Conservation (phyloP, 352 stramenopile genomes). For the Globisporangium ultimum region DNA sequence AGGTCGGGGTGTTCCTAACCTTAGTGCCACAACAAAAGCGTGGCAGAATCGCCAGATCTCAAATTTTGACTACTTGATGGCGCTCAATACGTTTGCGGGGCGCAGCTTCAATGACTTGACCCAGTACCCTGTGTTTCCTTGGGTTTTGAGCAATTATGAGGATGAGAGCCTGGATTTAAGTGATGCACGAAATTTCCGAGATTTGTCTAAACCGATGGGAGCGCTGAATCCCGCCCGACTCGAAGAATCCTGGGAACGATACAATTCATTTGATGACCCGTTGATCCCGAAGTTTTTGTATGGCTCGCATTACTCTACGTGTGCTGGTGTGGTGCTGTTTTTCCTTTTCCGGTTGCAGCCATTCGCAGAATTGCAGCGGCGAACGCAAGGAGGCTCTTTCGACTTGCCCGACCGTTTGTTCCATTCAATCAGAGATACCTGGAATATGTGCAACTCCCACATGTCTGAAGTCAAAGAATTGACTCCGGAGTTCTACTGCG, state of each 20-base stretch:
- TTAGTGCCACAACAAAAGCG: conserved; percentile 60
- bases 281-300: conserved; percentile 90
- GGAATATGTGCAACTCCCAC: conserved; percentile 95
- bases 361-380: conserved; percentile 94
- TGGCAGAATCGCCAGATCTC: conserved; percentile 80
- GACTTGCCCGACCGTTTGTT: conserved; percentile 98
- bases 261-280: conserved; percentile 89
- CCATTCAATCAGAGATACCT: conserved; percentile 94
- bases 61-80: conserved; percentile 97
- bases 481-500: conserved; percentile 98
- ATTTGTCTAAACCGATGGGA: conserved; percentile 97
- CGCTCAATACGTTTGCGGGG: conserved; percentile 89
- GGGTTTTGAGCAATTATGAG: conserved; percentile 84
- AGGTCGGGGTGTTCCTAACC: conserved; percentile 38
- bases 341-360: conserved; percentile 98
- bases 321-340: conserved; percentile 95
- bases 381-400: conserved; percentile 96
- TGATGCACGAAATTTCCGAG: conserved; percentile 92
- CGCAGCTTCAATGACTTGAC: conserved; percentile 91
- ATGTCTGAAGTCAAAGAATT: conserved; percentile 99
- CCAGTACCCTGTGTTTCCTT: conserved; percentile 96
- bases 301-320: conserved; percentile 97
- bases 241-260: conserved; percentile 94
- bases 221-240: conserved; percentile 94
- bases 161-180: conserved; percentile 66